Conservation (phyloP, 257 asterid genomes). For the Misopates orontium region DNA sequence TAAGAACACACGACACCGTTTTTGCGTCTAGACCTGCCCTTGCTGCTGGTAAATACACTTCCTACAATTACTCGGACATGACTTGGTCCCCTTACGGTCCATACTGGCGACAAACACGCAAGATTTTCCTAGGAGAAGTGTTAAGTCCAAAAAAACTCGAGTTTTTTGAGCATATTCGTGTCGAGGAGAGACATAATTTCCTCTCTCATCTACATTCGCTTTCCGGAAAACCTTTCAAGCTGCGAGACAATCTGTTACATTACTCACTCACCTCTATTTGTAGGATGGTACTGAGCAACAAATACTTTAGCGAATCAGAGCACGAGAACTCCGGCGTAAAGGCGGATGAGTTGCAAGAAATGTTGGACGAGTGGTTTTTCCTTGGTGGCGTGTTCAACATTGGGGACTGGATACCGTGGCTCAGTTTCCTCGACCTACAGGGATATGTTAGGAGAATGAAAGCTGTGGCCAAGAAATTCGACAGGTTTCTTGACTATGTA, state of each 20-base stretch:
- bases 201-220: neutral
- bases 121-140: neutral
- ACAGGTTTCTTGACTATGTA: neutral
- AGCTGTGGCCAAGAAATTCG: neutral
- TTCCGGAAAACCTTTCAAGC: neutral
- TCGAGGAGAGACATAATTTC: neutral
- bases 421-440: neutral
- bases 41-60: conserved; percentile 22
- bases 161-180: neutral
- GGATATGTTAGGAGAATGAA: neutral
- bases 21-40: conserved; percentile 5
- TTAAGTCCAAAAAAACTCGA: neutral
- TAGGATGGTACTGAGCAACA: neutral
- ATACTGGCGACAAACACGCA: neutral
- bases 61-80: conserved; percentile 24
- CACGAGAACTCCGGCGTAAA: neutral
- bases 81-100: conserved; percentile 1
- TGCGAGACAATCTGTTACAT: neutral
- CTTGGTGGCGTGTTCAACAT: neutral
- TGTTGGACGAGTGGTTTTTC: neutral
- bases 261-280: neutral
- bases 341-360: neutral
- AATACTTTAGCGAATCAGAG: neutral
- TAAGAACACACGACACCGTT: conserved; percentile 10
- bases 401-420: neutral